These are phyloP conservation scores for Edaphochlamys debaryana DNA, from an alignment of 139 green algal genomes.

Conservation along the genomic window DNA sequence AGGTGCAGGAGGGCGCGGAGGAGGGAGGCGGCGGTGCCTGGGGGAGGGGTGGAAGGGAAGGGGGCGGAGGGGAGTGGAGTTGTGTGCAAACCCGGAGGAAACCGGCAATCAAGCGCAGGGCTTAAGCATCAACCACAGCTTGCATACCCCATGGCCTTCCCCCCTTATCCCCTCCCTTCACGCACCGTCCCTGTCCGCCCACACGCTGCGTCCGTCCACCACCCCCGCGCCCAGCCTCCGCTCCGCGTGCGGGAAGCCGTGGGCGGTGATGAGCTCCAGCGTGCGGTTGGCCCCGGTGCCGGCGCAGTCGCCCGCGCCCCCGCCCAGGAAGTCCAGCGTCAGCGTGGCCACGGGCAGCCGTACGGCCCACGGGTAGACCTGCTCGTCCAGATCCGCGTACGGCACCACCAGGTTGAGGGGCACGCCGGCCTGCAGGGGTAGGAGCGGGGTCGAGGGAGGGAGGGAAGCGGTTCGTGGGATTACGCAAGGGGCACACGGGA, in stretches of 20 bases:
- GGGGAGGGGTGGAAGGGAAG: no score
- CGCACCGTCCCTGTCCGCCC: constrained; percentile 72
- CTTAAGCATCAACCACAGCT: no score
- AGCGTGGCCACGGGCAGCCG: constrained; percentile 77
- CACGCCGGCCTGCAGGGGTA: constrained; percentile 41
- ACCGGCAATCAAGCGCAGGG: no score
- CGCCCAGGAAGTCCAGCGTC: constrained; percentile 84
- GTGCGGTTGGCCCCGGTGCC: constrained; percentile 69
- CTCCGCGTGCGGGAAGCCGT: constrained; percentile 84
- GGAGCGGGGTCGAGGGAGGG: background rate
- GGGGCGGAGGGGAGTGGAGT: no score
- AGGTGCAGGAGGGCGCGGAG: constrained; percentile 46
- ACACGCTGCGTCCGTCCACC: constrained; percentile 87
- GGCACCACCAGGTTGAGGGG: constrained; percentile 83
- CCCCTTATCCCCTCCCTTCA: background rate
- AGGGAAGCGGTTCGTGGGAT: no score
- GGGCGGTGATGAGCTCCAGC: constrained; percentile 67
- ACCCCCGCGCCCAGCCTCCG: constrained; percentile 79
- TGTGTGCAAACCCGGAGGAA: no score
- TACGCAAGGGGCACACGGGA: no score
- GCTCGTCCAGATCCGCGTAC: constrained; percentile 82
- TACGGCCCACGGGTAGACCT: constrained; percentile 77
- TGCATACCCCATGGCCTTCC: no score
- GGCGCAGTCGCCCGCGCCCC: no score
- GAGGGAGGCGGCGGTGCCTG: constrained; percentile 49